Evolutionary conservation across 2,329 filamentous ascomycete genomes (phyloP).

Genomic region (Keithomyces neogunnii): DNA sequence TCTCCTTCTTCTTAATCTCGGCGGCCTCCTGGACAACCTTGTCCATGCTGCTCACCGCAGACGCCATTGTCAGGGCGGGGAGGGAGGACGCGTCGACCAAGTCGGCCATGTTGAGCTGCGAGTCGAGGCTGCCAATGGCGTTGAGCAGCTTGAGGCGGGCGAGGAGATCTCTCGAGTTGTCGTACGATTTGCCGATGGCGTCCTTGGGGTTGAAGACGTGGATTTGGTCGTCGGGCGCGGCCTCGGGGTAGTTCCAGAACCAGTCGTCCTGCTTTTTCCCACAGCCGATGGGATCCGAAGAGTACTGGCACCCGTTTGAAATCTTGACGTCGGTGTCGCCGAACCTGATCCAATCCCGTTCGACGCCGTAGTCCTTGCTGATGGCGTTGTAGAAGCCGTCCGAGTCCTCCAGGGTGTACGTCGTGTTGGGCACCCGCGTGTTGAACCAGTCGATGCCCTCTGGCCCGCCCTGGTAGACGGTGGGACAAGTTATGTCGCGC

Average conservation of each 20-base stretch:
- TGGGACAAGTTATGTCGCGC: slow-evolving; percentile 1
- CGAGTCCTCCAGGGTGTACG: slow-evolving; percentile 10
- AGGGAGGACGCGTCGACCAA: slow-evolving; percentile 8
- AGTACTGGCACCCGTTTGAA: slow-evolving; percentile 9
- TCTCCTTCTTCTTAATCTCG: slow-evolving; percentile 13
- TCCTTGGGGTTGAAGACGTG: slow-evolving; percentile 14
- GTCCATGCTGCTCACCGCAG: slow-evolving; percentile 17
- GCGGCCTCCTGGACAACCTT: slow-evolving; percentile 16
- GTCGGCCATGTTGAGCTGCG: slow-evolving; percentile 3
- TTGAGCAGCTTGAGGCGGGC: slow-evolving; percentile 3
- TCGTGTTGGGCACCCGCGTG: slow-evolving; percentile 8
- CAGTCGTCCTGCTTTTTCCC: slow-evolving; percentile 3
- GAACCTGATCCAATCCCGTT: slow-evolving; percentile 10
- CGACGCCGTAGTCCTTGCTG: slow-evolving; percentile 10
- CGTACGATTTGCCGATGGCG: slow-evolving; percentile 11
- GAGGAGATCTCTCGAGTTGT: slow-evolving; percentile 5
- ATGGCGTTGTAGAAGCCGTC: slow-evolving; percentile 12
- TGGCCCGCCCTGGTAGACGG: background rate
- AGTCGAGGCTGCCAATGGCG: background rate
- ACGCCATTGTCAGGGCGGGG: slow-evolving; percentile 14
- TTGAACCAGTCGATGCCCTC: background rate
- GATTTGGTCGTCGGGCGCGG: slow-evolving; percentile 4
- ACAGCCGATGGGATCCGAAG: slow-evolving; percentile 6
- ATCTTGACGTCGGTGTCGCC: slow-evolving; percentile 2
- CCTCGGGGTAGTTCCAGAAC: slow-evolving; percentile 11